phyloP scores from a whole-genome alignment of 2,329 filamentous ascomycete genomes.

The Colletotrichum musicola region DNA sequence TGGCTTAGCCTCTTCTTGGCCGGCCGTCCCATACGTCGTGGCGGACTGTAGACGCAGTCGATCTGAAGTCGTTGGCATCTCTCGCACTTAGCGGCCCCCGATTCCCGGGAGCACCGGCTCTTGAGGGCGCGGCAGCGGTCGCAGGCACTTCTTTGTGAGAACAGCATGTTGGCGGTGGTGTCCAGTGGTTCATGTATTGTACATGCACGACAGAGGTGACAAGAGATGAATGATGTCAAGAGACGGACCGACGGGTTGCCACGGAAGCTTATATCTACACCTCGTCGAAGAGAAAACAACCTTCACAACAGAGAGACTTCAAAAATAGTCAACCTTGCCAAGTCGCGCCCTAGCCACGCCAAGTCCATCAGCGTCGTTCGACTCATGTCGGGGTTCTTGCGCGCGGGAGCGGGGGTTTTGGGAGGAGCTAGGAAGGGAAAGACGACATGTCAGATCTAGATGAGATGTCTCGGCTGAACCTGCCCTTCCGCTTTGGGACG shows the following conservation, averaged over 20 bases:
- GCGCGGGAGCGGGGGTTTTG: slow-evolving; percentile 4
- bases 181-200: neutral
- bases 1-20: slow-evolving; percentile 33
- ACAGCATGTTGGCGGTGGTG: slow-evolving; percentile 27
- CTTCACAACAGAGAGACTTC: neutral
- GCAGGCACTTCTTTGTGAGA: slow-evolving; percentile 39
- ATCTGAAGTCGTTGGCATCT: slow-evolving; percentile 36
- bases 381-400: slow-evolving; percentile 31
- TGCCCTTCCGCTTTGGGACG: slow-evolving; percentile 1
- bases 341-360: slow-evolving; percentile 3
- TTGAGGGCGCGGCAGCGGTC: slow-evolving; percentile 38
- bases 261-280: slow-evolving; percentile 29
- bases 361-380: slow-evolving; percentile 12
- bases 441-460: slow-evolving; percentile 33
- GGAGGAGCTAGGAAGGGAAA: no score
- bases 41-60: slow-evolving; percentile 36
- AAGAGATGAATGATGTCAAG: neutral
- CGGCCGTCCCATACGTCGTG: slow-evolving; percentile 32
- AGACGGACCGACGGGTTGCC: neutral
- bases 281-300: no score
- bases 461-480: slow-evolving; percentile 32
- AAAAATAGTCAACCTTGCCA: slow-evolving; percentile 21
- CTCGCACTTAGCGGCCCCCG: slow-evolving; percentile 32
- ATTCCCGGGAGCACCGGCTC: slow-evolving; percentile 33
- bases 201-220: slow-evolving; percentile 9